Percentiles rank a stretch among this genome's conserved stretches.
phyloP scores from a whole-genome alignment of 129 eudicot genomes.

The Pittosporum tobira region DNA sequence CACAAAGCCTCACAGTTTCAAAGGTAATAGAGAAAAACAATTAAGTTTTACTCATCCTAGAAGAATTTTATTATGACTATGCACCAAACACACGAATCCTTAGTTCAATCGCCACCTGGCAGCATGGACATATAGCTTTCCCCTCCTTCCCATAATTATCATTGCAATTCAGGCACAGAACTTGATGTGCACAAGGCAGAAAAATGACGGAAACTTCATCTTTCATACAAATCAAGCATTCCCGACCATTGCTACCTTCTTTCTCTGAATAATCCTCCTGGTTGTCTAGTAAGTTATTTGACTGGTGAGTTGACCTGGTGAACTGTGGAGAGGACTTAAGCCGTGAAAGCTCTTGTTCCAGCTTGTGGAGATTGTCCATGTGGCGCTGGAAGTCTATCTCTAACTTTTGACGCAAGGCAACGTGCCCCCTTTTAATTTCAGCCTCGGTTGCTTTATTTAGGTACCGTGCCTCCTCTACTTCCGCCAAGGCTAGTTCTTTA shows the following conservation, averaged over 20 bases:
- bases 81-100: constrained; percentile 90
- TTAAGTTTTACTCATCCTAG: no score
- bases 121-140: constrained; percentile 64
- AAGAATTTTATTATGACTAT: no score
- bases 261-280: constrained; percentile 38
- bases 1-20: no score
- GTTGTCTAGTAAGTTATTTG: constrained; percentile 25
- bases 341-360: constrained; percentile 83
- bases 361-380: constrained; percentile 86
- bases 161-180: constrained; percentile 66
- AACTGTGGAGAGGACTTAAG: constrained; percentile 46
- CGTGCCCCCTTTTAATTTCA: constrained; percentile 68
- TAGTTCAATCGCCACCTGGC: constrained; percentile 71
- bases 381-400: constrained; percentile 97
- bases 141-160: constrained; percentile 72
- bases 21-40: no score
- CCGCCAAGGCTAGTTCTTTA: constrained; percentile 51
- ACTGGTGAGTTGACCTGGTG: constrained; percentile 29
- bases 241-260: constrained; percentile 37
- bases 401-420: constrained; percentile 62
- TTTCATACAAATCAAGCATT: constrained; percentile 72
- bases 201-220: constrained; percentile 94
- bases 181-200: constrained; percentile 92
- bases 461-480: constrained; percentile 77
- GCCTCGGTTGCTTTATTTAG: constrained; percentile 76